Evolutionary conservation across 805 yeast genomes (phyloP).

Genomic region (Saccharomycopsis capsularis): DNA sequence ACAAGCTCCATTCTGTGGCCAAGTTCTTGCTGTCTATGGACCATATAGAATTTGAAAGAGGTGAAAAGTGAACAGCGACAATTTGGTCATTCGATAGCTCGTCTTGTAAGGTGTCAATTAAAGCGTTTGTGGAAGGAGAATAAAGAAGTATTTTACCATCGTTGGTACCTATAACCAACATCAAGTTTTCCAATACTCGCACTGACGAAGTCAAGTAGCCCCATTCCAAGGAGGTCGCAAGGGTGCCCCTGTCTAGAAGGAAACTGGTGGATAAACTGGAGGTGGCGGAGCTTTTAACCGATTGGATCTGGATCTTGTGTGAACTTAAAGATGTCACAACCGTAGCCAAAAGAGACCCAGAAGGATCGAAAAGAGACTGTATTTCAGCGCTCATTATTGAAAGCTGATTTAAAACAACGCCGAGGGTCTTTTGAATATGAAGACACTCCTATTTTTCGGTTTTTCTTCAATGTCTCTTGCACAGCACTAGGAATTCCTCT

Average conservation of each 20-base stretch:
- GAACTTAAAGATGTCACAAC: constrained; percentile 63
- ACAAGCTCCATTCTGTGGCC: constrained; percentile 56
- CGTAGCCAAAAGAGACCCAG: constrained; percentile 56
- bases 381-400: constrained; percentile 23
- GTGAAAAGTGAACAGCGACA: constrained; percentile 41
- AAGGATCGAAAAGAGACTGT: constrained; percentile 52
- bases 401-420: too few species aligned
- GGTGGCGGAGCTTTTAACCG: constrained; percentile 34
- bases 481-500: too few species aligned
- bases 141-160: constrained; percentile 59
- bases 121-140: constrained; percentile 57
- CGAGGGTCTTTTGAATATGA: too few species aligned
- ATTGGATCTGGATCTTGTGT: constrained; percentile 61
- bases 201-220: constrained; percentile 29
- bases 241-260: constrained; percentile 44
- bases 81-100: constrained; percentile 39
- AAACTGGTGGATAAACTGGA: constrained; percentile 40
- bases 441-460: too few species aligned
- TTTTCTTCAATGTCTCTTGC: too few species aligned
- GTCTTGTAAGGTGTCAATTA: constrained; percentile 45
- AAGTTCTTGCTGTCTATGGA: constrained; percentile 52
- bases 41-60: constrained; percentile 43
- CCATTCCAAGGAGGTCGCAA: constrained; percentile 51
- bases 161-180: constrained; percentile 56
- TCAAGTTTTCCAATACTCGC: constrained; percentile 33